Base-by-base conservation (phyloP, 2,329 filamentous ascomycete genomes). In the Aschersonia sp. region DNA sequence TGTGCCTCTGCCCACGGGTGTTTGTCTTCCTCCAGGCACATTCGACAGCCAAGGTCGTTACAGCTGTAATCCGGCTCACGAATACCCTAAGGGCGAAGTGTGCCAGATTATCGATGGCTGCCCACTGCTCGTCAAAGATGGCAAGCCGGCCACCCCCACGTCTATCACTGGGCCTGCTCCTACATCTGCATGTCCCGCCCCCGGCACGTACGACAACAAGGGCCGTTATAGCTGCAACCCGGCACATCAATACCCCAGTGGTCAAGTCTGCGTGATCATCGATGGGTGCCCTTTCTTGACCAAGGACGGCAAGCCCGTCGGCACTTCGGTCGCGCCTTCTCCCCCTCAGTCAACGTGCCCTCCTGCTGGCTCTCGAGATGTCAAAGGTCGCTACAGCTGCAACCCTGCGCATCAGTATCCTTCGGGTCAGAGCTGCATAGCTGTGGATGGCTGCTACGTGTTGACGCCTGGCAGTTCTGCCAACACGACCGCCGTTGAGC, bases 211-310 rank as follows among this genome's bases (percentile, higher is more conserved):
- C 10, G 51, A 51, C 46, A 35, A 31, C 44, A 31, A 48, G 38
- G 54, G 54, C 47, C 48, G 51, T 31, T 55, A 55, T 51, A 48
- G 47, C 30, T 56, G 54, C 51, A 55, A 55, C 51, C 54, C 53
- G 12, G 54, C 52, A 3, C 51, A 54, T 40, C 41, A 53, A 48
- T 55, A 55, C 46, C 54, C 54, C 45, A 44, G 47, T 38, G 53
- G 53, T 5, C 52, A 53, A 50, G 40, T n/a, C 9, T 56, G 54
- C 52, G 42, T 31, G 9, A 7, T 40, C n/a, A 31, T 53, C 35
- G 47, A 50, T 10, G 54, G 50, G 29, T 56, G 54, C 50, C 48
- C 49, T 35, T 46, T 46, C 35, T 50, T 55, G 9, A 30, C 29
- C 28, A 31, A 48, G 10, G 38, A 46, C 10, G 50, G 48, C 29